These are phyloP conservation scores for Chytriomyces sp. DNA, from an alignment of 192 early-diverging fungal genomes.

Conservation along the genomic window DNA sequence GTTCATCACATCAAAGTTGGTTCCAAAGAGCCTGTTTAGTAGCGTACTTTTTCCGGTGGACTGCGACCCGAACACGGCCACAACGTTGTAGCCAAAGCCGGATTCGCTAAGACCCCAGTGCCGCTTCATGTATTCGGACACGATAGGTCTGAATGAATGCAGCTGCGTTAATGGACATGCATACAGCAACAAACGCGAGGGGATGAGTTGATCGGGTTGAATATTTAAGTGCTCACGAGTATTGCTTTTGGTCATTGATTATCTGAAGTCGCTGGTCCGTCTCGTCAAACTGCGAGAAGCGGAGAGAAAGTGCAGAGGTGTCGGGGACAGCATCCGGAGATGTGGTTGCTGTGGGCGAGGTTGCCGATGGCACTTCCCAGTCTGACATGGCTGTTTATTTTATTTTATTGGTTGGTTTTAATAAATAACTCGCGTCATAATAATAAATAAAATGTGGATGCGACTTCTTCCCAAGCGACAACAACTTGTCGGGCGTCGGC, in stretches of 20 bases:
- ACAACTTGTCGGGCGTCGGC: constrained; percentile 53
- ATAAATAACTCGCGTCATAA: not conserved
- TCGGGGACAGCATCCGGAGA: constrained; percentile 12
- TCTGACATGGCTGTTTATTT: not conserved
- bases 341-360: too few relatives aligned
- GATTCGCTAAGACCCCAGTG: constrained; percentile 79
- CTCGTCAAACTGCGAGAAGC: constrained; percentile 37
- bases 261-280: constrained; percentile 63
- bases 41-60: constrained; percentile 98
- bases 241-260: constrained; percentile 80
- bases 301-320: not conserved
- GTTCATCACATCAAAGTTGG: constrained; percentile 95
- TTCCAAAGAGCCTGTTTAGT: constrained; percentile 93
- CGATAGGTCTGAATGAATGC: constrained; percentile 56
- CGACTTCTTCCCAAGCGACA: constrained; percentile 54
- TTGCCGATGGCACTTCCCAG: not conserved
- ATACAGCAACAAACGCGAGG: not conserved
- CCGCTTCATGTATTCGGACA: constrained; percentile 79
- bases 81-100: constrained; percentile 96
- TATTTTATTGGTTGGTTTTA: not conserved
- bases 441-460: not conserved
- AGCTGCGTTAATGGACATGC: not conserved
- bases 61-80: constrained; percentile 99
- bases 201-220: not conserved
- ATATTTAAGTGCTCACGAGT: constrained; percentile 62